Base-by-base conservation (phyloP, 495 filamentous ascomycete species). In the Penicillium argentinense region DNA sequence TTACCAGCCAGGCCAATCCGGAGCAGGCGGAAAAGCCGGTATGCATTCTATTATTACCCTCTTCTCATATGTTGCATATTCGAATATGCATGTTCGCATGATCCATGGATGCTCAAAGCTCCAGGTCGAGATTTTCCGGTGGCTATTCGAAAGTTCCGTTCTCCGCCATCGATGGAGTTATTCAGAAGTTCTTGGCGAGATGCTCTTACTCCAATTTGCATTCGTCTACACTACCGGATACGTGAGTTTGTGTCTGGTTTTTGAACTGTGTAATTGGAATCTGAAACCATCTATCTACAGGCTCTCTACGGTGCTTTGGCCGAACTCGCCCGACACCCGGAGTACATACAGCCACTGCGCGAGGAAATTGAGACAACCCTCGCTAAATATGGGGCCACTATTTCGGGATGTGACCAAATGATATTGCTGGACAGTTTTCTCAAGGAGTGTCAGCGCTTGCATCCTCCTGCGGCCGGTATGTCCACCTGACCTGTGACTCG, bases 371-470 rank as follows among this genome's bases (percentile, higher is more conserved):
- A 59, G 28, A 9, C 17, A 3, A 39, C 51, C 9, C 8, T 59
- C 4, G 19, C 39, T 13, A 23, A 47, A 28, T 19, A 19, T 23
- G 59, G 52, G n/a, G 27, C 45, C 8, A 56, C 42, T 18, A 39
- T 51, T 12, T 11, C 42, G 6, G 49, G 41, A 9, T 62, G 59
- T 27, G 33, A 56, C 48, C 40, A 22, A 39, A 57, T 53, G 51
- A 45, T 55, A 4, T n/a, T 49, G 29, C 24, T 59, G 23, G 62
- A 67, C 18, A 60, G 56, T 43, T 63, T 67, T 30, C 26, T 65
- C 12, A 67, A 64, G 23, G 64, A 67, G 36, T 60, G 54, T 33
- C 56, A 54, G 44, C 53, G 62, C 5, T 28, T 65, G 27, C 55
- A 59, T 33, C 59, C 55, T 14, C 59, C 59, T 45, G 49, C 59